Percentiles rank a stretch among this genome's conserved stretches.
These are phyloP conservation scores for Xylaria castorea DNA, from an alignment of 495 filamentous ascomycete genomes.

Conservation along the genomic window DNA sequence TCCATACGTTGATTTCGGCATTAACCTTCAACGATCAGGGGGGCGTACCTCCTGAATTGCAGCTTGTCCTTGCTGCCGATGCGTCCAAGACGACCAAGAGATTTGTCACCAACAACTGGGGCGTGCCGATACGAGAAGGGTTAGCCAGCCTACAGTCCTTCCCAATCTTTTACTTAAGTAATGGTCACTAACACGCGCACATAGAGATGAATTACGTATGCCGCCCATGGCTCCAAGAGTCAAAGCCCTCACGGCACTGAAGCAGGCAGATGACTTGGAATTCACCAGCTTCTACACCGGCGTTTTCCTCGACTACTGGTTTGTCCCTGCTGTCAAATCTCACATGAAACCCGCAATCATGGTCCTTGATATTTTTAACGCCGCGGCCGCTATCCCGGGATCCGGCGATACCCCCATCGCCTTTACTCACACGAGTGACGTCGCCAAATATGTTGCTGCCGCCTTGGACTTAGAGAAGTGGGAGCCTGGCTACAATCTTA, in stretches of 20 bases:
- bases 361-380: constrained; percentile 54
- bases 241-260: constrained; percentile 32
- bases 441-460: constrained; percentile 57
- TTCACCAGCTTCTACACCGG: constrained; percentile 58
- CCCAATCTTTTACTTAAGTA: background rate
- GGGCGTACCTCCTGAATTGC: constrained; percentile 32
- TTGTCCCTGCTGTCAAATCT: constrained; percentile 53
- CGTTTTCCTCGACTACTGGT: constrained; percentile 64
- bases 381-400: constrained; percentile 59
- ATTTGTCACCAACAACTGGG: constrained; percentile 60
- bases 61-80: constrained; percentile 60
- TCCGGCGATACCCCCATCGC: constrained; percentile 54
- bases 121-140: constrained; percentile 30
- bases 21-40: constrained; percentile 33
- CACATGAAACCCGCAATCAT: constrained; percentile 50
- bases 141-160: constrained; percentile 18
- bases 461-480: constrained; percentile 54
- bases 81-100: constrained; percentile 51
- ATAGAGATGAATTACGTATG: constrained; percentile 8
- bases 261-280: constrained; percentile 44
- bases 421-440: constrained; percentile 61
- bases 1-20: constrained; percentile 61
- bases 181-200: background rate
- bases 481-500: constrained; percentile 50
- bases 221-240: constrained; percentile 32